Evolutionary conservation across 768 basidiomycete species (phyloP).

Genomic region (Candolleomyces efflorescens): DNA sequence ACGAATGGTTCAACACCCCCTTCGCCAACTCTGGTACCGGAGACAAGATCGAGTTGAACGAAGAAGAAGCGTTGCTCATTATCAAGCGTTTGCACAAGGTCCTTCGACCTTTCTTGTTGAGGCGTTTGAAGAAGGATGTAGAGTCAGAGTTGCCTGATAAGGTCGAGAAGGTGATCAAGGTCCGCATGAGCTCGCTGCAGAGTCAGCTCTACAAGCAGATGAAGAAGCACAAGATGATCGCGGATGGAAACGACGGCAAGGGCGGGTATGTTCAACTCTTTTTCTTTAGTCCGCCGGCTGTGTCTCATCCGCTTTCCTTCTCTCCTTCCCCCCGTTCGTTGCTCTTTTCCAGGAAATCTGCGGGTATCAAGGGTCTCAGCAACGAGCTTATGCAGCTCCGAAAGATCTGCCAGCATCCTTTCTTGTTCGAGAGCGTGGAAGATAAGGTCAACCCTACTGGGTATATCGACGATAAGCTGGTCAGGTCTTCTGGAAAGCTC

Average conservation of each 20-base stretch:
- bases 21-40: conserved; percentile 97
- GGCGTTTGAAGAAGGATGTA: conserved; percentile 94
- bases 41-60: conserved; percentile 98
- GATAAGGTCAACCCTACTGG: conserved; percentile 86
- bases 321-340: not conserved
- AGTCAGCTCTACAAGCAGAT: conserved; percentile 93
- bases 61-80: conserved; percentile 98
- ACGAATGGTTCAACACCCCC: conserved; percentile 99
- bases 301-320: conserved; percentile 8
- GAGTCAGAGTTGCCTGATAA: conserved; percentile 95
- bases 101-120: conserved; percentile 88
- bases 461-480: conserved; percentile 77
- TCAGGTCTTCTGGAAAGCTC: conserved; percentile 89
- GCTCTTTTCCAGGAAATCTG: conserved; percentile 67
- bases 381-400: conserved; percentile 98
- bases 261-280: conserved; percentile 46
- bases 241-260: conserved; percentile 70
- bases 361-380: conserved; percentile 83
- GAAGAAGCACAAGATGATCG: conserved; percentile 98
- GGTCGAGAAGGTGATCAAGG: conserved; percentile 97
- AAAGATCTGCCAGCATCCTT: conserved; percentile 98
- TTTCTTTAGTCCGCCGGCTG: not conserved
- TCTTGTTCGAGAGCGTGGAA: conserved; percentile 93
- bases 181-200: conserved; percentile 91
- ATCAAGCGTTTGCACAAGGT: conserved; percentile 97